Evolutionary conservation across 768 basidiomycete genomes (phyloP), one percentile per base, ranked within the genome.

Genomic region (Psilocybe azurescens): DNA sequence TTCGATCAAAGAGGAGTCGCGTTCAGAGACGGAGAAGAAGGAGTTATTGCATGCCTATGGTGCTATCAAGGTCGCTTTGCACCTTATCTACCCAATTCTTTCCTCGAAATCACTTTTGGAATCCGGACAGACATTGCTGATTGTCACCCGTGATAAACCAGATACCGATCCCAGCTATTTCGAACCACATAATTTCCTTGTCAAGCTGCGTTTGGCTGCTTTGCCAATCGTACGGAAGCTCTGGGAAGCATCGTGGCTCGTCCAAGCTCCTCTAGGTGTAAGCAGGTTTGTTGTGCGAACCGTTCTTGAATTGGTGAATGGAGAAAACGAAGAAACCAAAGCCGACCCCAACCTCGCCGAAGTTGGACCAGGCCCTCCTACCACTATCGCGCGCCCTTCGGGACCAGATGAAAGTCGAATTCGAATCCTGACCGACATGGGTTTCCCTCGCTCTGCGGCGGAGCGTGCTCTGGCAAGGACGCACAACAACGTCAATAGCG

Each of bases 351-450:
- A 76, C 47, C 69, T 71, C 44, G 80, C 72, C 49, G 81, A 82
- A 3, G 70, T 63, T 49, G 67, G 58, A 36, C 47, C 72, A 38
- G 60, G 69, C 16, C 67, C 75, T 32, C 60, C 67, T 24, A 68
- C 67, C 20, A 68, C 66, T 28, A 65, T 73, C 44, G 70, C 76
- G 20, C 78, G 75, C 24, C 73, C 72, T 62, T 75, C 81, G 62
- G 86, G 82, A 11, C 85, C 90, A 0, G 92, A 94, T 71, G 94
- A 95, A 72, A 82, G 81, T 50, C 86, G 90, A 38, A 86, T 98
- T 56, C 85, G 86, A 54, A 91, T 94, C 68, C 81, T 99, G 58
- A 89, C 87, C 9, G 97, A 99, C 69, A 99, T 99, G 97, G 97
- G 97, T 50, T 99, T 99, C 80, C 87, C 91, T 38, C 87, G 95